These are phyloP conservation scores for Sarocladium brachiariae DNA, from an alignment of 2,329 filamentous ascomycete genomes.

Conservation along the genomic window DNA sequence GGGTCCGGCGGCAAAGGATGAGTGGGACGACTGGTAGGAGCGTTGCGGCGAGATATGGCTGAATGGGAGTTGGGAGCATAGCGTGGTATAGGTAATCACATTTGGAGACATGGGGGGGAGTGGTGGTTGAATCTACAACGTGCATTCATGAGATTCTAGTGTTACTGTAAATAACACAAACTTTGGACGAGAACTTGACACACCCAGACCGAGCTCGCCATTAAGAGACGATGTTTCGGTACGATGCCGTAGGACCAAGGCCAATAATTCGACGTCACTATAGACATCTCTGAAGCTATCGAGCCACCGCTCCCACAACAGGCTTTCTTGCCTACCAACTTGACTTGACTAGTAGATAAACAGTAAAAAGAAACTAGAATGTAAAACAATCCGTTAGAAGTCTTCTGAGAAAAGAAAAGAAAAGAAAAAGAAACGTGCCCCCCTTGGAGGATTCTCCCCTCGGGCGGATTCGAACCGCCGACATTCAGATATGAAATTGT, in stretches of 20 bases:
- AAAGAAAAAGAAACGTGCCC: not conserved
- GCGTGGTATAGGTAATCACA: not conserved
- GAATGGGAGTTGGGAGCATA: not conserved
- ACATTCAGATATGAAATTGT: slow-evolving; percentile 10
- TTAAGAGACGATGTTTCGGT: no score
- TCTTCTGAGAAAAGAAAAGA: not conserved
- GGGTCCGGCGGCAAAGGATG: slow-evolving; percentile 39
- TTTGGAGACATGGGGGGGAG: no score
- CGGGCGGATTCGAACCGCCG: slow-evolving; percentile 9
- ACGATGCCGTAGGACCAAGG: no score
- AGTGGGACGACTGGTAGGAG: slow-evolving; percentile 58
- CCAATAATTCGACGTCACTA: no score
- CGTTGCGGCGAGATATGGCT: slow-evolving; percentile 7
- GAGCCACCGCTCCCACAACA: no score
- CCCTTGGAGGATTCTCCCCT: slow-evolving; percentile 9
- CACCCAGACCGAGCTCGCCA: no score
- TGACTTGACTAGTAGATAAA: no score
- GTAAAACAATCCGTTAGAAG: no score
- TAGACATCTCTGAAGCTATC: no score
- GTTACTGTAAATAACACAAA: not conserved
- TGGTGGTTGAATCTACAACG: no score
- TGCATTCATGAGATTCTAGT: not conserved
- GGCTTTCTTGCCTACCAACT: no score
- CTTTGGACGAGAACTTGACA: not conserved
- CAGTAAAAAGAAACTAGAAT: no score